Evolutionary conservation across 108 stramenopile genomes (phyloP).

Genomic region (Nannochloropsis gaditana): DNA sequence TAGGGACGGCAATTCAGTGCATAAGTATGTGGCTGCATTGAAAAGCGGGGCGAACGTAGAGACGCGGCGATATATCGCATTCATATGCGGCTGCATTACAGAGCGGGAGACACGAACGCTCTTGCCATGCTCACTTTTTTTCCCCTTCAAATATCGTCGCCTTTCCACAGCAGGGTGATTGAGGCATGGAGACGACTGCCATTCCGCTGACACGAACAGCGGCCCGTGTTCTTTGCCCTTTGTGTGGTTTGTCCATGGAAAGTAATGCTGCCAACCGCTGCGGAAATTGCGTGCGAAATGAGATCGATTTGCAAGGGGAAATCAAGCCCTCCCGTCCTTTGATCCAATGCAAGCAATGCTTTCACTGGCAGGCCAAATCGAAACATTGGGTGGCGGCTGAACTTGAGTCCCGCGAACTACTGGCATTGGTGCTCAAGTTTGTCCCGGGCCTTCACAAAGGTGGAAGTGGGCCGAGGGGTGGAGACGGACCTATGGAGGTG

Average conservation of each 20-base stretch:
- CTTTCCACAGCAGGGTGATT: no score
- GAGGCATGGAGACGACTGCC: neutral
- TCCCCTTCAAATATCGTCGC: no score
- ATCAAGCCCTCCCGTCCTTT: neutral
- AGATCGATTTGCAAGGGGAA: neutral
- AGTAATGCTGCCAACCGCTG: conserved; percentile 14
- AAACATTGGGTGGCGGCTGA: conserved; percentile 77
- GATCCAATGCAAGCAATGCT: conserved; percentile 35
- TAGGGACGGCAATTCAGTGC: no score
- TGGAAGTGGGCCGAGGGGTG: neutral
- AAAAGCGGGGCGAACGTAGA: no score
- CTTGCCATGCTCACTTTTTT: no score
- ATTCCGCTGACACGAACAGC: neutral
- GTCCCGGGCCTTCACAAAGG: conserved; percentile 48
- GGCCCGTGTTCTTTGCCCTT: neutral
- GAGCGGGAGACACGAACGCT: no score
- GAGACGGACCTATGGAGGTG: conserved; percentile 58
- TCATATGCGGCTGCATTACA: no score
- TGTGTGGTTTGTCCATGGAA: conserved; percentile 9
- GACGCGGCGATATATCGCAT: no score
- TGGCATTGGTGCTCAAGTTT: conserved; percentile 82
- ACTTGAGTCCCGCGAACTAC: conserved; percentile 87
- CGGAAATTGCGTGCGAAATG: conserved; percentile 2
- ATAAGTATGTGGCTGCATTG: no score
- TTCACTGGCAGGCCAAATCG: conserved; percentile 34